Evolutionary conservation across 495 filamentous ascomycete species (phyloP).

Genomic region (Lasiosphaeria hispida): DNA sequence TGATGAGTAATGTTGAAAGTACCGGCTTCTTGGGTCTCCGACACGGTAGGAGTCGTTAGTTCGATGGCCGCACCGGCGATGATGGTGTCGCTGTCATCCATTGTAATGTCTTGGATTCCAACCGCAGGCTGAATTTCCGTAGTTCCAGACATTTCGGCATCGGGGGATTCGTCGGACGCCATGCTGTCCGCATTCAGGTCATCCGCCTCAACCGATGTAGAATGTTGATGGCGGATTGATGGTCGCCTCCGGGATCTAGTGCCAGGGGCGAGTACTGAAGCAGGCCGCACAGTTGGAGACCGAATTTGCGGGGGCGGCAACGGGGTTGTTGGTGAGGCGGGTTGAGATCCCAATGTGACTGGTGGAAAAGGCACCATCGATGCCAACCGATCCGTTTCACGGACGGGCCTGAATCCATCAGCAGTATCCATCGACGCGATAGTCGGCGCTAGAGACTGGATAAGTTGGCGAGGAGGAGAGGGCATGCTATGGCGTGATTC

Average conservation of each 20-base stretch:
- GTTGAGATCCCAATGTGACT: conserved; percentile 75
- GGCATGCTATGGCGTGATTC: conserved; percentile 56
- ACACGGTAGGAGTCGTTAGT: conserved; percentile 71
- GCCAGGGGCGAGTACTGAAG: conserved; percentile 46
- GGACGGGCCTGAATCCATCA: conserved; percentile 79
- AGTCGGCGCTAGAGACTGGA: conserved; percentile 67
- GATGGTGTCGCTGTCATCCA: conserved; percentile 73
- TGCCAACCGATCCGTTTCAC: conserved; percentile 80
- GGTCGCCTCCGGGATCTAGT: conserved; percentile 59
- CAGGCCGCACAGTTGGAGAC: conserved; percentile 51
- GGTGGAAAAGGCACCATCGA: conserved; percentile 77
- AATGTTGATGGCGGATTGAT: conserved; percentile 83
- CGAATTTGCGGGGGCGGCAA: conserved; percentile 59
- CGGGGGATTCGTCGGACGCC: conserved; percentile 62
- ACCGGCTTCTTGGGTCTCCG: conserved; percentile 78
- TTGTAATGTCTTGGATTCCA: conserved; percentile 73
- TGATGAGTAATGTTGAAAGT: conserved; percentile 97
- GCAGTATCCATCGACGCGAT: conserved; percentile 70
- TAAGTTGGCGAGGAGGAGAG: conserved; percentile 50
- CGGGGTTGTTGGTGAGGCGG: conserved; percentile 90
- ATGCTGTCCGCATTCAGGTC: conserved; percentile 81
- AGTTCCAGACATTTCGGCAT: conserved; percentile 67
- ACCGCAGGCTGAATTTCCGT: conserved; percentile 75
- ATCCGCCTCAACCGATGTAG: conserved; percentile 80
- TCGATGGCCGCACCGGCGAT: conserved; percentile 73